Conservation (phyloP, 768 basidiomycete genomes). For the Tulasnella sp. region DNA sequence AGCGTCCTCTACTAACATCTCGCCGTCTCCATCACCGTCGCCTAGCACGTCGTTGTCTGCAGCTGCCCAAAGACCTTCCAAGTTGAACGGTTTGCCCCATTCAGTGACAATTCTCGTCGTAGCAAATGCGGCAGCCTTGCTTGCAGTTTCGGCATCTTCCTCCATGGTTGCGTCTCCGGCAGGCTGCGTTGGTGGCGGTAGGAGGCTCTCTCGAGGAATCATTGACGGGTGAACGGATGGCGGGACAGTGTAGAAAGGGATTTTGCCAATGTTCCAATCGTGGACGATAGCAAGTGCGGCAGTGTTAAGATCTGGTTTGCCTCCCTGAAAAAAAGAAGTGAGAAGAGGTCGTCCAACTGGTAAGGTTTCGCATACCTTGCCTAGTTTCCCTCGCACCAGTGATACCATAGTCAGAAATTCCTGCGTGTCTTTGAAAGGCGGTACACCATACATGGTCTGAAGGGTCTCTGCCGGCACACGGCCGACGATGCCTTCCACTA, state of each 20-base stretch:
- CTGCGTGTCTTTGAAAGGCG: conserved; percentile 53
- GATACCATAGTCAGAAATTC: conserved; percentile 89
- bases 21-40: conserved; percentile 32
- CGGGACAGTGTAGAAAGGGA: conserved; percentile 75
- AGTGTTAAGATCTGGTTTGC: conserved; percentile 75
- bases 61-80: conserved; percentile 67
- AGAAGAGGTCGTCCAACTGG: not conserved
- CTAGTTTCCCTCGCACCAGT: conserved; percentile 63
- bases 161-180: conserved; percentile 22
- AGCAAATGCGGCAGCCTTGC: conserved; percentile 67
- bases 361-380: conserved; percentile 43
- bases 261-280: conserved; percentile 96
- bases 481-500: conserved; percentile 76
- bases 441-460: conserved; percentile 75
- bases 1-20: conserved; percentile 25
- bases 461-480: conserved; percentile 61
- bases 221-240: conserved; percentile 68
- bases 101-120: conserved; percentile 62
- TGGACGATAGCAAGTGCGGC: conserved; percentile 69
- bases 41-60: conserved; percentile 64
- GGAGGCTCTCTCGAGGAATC: conserved; percentile 25
- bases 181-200: not conserved
- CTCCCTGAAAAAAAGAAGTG: conserved; percentile 42
- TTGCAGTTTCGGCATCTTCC: conserved; percentile 29
- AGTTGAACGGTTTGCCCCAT: conserved; percentile 67